Percentiles rank a stretch among this genome's conserved stretches.
These are phyloP conservation scores for Halophytophthora batemanensis DNA, from an alignment of 352 stramenopile species.

Conservation along the genomic window DNA sequence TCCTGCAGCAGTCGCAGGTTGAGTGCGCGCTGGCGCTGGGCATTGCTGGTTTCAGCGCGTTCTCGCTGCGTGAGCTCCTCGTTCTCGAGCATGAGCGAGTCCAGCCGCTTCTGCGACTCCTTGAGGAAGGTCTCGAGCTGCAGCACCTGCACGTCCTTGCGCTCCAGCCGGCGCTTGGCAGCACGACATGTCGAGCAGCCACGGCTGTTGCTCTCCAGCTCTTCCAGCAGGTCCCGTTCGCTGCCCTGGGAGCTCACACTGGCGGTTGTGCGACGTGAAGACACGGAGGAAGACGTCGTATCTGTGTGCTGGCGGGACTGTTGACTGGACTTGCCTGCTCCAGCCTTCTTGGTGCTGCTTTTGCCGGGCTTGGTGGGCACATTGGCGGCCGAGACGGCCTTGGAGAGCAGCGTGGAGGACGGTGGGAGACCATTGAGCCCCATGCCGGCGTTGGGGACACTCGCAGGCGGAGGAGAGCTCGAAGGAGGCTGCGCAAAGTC, in stretches of 20 bases:
- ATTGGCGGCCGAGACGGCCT: constrained; percentile 6
- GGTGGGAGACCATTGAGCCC: constrained; percentile 31
- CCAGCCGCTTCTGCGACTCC: constrained; percentile 73
- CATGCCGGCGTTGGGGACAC: constrained; percentile 12
- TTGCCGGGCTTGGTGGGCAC: constrained; percentile 7
- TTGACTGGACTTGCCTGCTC: constrained; percentile 12
- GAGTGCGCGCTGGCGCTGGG: constrained; percentile 46
- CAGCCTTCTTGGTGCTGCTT: constrained; percentile 18
- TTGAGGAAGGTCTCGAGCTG: constrained; percentile 79
- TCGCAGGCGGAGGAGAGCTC: constrained; percentile 6
- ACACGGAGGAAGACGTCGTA: constrained; percentile 31
- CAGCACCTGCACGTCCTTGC: constrained; percentile 71
- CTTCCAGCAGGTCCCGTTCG: constrained; percentile 43
- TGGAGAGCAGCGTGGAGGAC: constrained; percentile 37
- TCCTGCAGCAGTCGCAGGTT: constrained; percentile 70
- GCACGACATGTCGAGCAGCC: constrained; percentile 48
- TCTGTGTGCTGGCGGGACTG: constrained; percentile 17
- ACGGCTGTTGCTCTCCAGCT: constrained; percentile 25
- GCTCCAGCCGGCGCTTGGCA: constrained; percentile 57
- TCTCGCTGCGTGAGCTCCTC: constrained; percentile 64
- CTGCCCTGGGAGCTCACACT: constrained; percentile 62
- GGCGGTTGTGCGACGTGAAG: constrained; percentile 47
- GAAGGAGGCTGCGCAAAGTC: constrained; percentile 34
- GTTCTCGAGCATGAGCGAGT: constrained; percentile 57
- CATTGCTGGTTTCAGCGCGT: constrained; percentile 62